phyloP scores from a whole-genome alignment of 176 grass and related monocot genomes.

The Hordeum marinum region DNA sequence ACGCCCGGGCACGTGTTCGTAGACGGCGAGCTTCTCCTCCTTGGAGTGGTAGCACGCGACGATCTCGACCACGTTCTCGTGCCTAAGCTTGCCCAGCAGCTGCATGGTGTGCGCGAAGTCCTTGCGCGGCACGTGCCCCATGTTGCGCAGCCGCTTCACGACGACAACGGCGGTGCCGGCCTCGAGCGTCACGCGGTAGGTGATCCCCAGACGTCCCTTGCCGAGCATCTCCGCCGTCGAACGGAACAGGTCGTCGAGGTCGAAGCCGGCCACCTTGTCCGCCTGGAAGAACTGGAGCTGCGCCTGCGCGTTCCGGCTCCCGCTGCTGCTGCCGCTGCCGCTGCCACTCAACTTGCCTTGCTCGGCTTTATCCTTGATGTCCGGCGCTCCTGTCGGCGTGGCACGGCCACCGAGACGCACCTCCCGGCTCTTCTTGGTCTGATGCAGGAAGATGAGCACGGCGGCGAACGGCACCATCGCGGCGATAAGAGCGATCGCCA shows the following conservation, averaged over 20 bases:
- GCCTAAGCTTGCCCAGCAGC: constrained; percentile 71
- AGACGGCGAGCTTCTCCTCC: constrained; percentile 83
- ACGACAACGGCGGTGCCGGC: constrained; percentile 30
- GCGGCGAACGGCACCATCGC: constrained; percentile 49
- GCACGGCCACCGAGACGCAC: constrained; percentile 38
- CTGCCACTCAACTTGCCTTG: constrained; percentile 19
- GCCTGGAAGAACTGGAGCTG: constrained; percentile 58
- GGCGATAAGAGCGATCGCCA: constrained; percentile 40
- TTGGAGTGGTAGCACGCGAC: constrained; percentile 67
- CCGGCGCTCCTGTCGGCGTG: constrained; percentile 16
- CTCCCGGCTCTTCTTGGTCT: constrained; percentile 40
- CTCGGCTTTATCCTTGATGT: constrained; percentile 50
- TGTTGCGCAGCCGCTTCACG: constrained; percentile 86
- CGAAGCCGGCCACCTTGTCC: constrained; percentile 44
- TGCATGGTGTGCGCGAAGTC: constrained; percentile 79
- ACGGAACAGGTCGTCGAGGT: constrained; percentile 57
- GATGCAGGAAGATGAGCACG: constrained; percentile 47
- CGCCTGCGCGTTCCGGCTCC: constrained; percentile 30
- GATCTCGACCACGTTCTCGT: constrained; percentile 79
- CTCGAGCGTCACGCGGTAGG: constrained; percentile 60
- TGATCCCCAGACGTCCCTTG: constrained; percentile 74
- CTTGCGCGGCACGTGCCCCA: constrained; percentile 48
- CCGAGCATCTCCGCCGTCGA: constrained; percentile 77
- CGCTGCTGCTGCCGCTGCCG: constrained; percentile 33
- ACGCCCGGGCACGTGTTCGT: constrained; percentile 58